A percentile compares a stretch with the other conserved stretches of the same genome.
These are phyloP conservation scores for Xylariaceae sp. DNA, from an alignment of 2,329 filamentous ascomycete species.

Conservation along the genomic window DNA sequence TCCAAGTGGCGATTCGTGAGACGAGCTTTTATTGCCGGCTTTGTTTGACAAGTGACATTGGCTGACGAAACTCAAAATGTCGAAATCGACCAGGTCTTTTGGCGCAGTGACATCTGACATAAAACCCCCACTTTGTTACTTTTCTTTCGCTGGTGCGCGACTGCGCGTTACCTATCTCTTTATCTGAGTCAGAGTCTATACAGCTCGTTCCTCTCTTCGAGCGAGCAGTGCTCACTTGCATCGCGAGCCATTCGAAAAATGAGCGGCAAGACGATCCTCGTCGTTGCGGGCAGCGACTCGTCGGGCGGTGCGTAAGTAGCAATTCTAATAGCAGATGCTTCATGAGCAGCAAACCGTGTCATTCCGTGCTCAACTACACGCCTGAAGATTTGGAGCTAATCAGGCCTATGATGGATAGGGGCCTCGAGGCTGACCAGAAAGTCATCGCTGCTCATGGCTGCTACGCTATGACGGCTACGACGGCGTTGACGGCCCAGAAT, in stretches of 20 bases:
- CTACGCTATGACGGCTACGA: slow-evolving; percentile 95
- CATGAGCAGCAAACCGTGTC: neutral
- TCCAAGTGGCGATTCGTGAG: neutral
- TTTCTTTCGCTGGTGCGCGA: neutral
- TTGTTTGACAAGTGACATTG: neutral
- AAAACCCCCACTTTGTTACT: slow-evolving; percentile 16
- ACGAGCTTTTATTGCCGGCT: neutral
- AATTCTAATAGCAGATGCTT: slow-evolving; percentile 1
- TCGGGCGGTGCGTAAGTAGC: slow-evolving; percentile 74
- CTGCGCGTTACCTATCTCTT: neutral
- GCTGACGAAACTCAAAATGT: neutral
- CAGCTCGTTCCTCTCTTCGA: neutral
- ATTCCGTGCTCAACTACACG: neutral
- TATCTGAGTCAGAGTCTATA: neutral
- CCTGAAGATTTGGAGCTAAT: neutral
- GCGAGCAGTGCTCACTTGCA: neutral
- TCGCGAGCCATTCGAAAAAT: slow-evolving; percentile 27
- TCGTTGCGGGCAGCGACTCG: slow-evolving; percentile 86
- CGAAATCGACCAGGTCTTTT: neutral
- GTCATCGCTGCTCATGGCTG: slow-evolving; percentile 87
- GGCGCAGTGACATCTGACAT: neutral
- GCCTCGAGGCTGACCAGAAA: slow-evolving; percentile 93
- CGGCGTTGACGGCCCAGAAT: slow-evolving; percentile 93
- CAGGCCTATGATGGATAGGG: slow-evolving; percentile 49
- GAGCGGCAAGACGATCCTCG: slow-evolving; percentile 56